Evolutionary conservation across 352 stramenopile species (phyloP).

Genomic region (Phytophthora constricta): DNA sequence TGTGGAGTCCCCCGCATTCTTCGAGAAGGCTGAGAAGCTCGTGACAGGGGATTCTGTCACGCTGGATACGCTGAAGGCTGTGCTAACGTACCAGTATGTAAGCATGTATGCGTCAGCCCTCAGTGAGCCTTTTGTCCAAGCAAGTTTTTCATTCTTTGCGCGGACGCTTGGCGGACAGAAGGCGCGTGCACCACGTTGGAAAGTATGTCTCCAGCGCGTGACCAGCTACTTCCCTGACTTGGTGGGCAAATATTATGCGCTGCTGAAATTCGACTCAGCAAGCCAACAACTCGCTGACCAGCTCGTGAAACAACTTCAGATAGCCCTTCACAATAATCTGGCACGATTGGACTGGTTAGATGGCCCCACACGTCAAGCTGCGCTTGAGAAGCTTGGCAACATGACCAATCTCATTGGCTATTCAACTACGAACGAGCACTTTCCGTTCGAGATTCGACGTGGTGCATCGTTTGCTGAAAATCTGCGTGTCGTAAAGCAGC

Average conservation of each 20-base stretch:
- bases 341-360: constrained; percentile 91
- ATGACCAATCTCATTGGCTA: constrained; percentile 80
- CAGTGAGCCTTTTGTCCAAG: constrained; percentile 84
- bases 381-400: constrained; percentile 89
- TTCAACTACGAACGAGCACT: constrained; percentile 49
- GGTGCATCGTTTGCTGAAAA: constrained; percentile 55
- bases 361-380: constrained; percentile 72
- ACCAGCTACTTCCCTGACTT: constrained; percentile 58
- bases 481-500: constrained; percentile 49
- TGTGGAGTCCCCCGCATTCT: constrained; percentile 67
- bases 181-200: constrained; percentile 89
- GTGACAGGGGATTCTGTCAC: constrained; percentile 40
- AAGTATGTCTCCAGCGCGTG: constrained; percentile 81
- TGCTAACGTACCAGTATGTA: constrained; percentile 69
- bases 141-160: constrained; percentile 91
- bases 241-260: constrained; percentile 92
- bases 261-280: constrained; percentile 87
- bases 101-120: constrained; percentile 42
- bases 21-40: constrained; percentile 57
- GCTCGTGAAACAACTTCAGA: constrained; percentile 89
- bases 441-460: constrained; percentile 57
- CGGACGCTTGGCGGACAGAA: constrained; percentile 81
- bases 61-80: constrained; percentile 52
- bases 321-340: constrained; percentile 78
- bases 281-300: constrained; percentile 82